Conservation (phyloP, 225 moss, liverwort and hornwort species). For the Pseudoscleropodium purum region DNA sequence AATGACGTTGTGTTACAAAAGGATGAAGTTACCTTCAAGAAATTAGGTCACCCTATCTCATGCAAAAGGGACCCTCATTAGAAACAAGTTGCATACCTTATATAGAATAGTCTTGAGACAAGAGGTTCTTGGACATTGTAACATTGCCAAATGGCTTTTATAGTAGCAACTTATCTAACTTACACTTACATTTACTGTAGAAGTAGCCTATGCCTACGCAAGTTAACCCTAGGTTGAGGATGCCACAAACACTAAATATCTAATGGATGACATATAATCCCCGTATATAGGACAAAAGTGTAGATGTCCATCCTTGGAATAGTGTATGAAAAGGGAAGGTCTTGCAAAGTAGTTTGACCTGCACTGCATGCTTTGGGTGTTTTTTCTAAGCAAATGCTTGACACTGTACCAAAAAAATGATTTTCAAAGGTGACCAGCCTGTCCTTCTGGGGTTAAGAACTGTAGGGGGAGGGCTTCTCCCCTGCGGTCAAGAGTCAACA, state of each 20-base stretch:
- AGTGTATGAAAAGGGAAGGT: neutral
- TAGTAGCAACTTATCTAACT: neutral
- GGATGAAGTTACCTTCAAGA: neutral
- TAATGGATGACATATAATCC: accelerated
- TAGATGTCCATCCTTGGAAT: neutral
- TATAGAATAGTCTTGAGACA: neutral
- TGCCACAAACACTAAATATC: accelerated
- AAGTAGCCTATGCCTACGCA: no score
- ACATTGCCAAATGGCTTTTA: neutral
- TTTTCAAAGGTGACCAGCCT: neutral
- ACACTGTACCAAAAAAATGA: neutral
- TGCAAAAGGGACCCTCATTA: neutral
- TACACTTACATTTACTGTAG: neutral
- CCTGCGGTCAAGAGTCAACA: neutral
- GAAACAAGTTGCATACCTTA: neutral
- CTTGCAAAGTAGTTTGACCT: neutral
- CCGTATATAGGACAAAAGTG: neutral
- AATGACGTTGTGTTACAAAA: no score
- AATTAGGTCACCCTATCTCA: neutral
- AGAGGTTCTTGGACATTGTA: neutral
- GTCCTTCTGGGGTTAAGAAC: neutral
- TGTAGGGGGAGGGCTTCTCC: neutral
- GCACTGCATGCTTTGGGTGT: neutral
- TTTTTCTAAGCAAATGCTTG: neutral
- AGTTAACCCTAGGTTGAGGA: no score